Percentiles rank a stretch among this genome's conserved stretches.
Conservation (phyloP, 2,329 filamentous ascomycete genomes). For the Diaporthe longicolla region DNA sequence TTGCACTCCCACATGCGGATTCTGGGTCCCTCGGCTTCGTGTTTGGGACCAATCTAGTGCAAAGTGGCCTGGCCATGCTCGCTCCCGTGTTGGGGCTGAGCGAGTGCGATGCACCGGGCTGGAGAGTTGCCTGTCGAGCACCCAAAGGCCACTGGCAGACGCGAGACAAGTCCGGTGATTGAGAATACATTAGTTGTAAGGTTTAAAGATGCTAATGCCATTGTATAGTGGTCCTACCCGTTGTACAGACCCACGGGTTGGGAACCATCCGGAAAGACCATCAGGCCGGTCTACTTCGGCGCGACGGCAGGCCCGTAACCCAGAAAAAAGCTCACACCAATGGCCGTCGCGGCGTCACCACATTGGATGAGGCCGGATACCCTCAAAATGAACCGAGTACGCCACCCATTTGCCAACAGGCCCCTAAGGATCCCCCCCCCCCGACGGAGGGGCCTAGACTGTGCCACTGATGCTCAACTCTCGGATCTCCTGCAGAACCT, state of each 20-base stretch:
- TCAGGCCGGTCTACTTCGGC: not conserved
- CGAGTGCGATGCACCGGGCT: not conserved
- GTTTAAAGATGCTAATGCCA: constrained; percentile 19
- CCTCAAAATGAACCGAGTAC: constrained; percentile 26
- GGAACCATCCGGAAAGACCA: not conserved
- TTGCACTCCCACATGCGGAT: not conserved
- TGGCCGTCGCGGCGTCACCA: not conserved
- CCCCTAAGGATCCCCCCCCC: not conserved
- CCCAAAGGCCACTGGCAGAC: not conserved
- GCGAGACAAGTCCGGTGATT: constrained; percentile 6
- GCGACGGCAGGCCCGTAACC: not conserved
- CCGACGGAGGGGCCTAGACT: constrained; percentile 56
- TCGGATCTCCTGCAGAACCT: constrained; percentile 96
- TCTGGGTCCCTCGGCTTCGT: not conserved
- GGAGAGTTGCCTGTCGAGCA: not conserved
- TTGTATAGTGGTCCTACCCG: constrained; percentile 2
- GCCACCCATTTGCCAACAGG: constrained; percentile 13
- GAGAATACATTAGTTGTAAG: constrained; percentile 27
- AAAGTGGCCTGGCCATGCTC: not conserved
- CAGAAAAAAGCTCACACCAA: not conserved
- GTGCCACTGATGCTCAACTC: constrained; percentile 92
- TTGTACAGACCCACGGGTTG: not conserved
- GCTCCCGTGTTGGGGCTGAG: not conserved
- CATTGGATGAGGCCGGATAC: not conserved
- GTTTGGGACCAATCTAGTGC: not conserved